Evolutionary conservation across 2,329 filamentous ascomycete genomes (phyloP).

Genomic region (Phialemonium atrogriseum): DNA sequence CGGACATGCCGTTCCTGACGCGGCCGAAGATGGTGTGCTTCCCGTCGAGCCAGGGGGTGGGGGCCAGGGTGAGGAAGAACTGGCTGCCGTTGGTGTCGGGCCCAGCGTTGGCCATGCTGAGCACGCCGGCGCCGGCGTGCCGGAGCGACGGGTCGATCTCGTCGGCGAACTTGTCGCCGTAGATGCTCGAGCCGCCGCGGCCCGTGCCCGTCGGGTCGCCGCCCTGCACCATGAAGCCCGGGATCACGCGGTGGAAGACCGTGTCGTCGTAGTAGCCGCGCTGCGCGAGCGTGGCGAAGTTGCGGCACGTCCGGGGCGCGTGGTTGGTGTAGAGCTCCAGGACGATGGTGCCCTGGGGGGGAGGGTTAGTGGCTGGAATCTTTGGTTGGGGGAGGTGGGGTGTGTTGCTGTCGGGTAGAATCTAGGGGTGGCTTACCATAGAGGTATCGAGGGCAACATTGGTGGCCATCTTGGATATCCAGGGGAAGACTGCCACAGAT

Average conservation of each 20-base stretch:
- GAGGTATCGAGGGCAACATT: no score
- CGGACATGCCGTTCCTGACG: slow-evolving; percentile 72
- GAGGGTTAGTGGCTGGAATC: no score
- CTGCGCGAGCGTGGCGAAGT: slow-evolving; percentile 73
- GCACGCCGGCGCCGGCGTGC: slow-evolving; percentile 86
- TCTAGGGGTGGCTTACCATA: no score
- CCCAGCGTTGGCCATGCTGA: slow-evolving; percentile 94
- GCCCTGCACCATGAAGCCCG: slow-evolving; percentile 93
- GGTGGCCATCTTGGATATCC: no score
- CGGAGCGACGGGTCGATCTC: slow-evolving; percentile 71
- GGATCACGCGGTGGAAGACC: slow-evolving; percentile 90
- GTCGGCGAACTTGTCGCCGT: slow-evolving; percentile 88
- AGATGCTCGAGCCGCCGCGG: slow-evolving; percentile 80
- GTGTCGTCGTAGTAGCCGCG: slow-evolving; percentile 83
- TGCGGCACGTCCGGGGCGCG: slow-evolving; percentile 81
- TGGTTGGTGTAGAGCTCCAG: slow-evolving; percentile 87
- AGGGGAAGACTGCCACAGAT: no score
- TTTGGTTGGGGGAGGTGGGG: no score
- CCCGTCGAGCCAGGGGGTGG: slow-evolving; percentile 91
- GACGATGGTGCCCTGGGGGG: slow-evolving; percentile 63
- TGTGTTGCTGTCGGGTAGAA: no score
- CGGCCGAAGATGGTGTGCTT: slow-evolving; percentile 96
- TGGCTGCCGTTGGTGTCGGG: slow-evolving; percentile 91
- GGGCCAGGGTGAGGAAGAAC: slow-evolving; percentile 92
- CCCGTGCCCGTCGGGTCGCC: slow-evolving; percentile 93